phyloP scores from a whole-genome alignment of 371 early-diverging fungal species.

The Blakeslea trispora region DNA sequence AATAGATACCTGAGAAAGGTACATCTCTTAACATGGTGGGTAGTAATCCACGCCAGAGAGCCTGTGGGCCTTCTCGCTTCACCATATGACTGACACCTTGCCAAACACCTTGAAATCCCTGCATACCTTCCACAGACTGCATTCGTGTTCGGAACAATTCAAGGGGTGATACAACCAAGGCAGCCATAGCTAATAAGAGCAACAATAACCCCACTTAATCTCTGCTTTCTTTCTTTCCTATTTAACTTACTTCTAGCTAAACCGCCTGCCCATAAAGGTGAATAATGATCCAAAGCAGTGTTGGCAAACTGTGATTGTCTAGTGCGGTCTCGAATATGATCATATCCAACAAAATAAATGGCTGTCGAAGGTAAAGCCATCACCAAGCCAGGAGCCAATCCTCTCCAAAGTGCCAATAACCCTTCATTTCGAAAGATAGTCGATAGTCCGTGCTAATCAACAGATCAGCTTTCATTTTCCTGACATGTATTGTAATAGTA shows the following conservation, averaged over 20 bases:
- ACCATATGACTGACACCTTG: conserved; percentile 68
- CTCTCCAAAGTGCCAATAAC: conserved; percentile 79
- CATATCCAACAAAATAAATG: conserved; percentile 96
- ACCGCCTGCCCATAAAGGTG: conserved; percentile 84
- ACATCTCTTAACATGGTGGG: conserved; percentile 55
- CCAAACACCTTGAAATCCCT: conserved; percentile 62
- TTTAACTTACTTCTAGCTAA: conserved; percentile 72
- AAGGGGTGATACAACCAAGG: conserved; percentile 83
- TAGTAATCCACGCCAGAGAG: conserved; percentile 75
- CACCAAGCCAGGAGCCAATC: conserved; percentile 83
- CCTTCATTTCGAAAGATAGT: conserved; percentile 88
- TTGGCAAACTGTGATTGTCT: conserved; percentile 26
- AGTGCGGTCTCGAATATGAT: conserved; percentile 69
- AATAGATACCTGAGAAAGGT: conserved; percentile 78
- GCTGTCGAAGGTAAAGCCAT: conserved; percentile 93
- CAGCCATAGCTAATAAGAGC: conserved; percentile 74
- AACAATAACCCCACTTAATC: no score
- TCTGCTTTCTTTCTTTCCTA: neutral
- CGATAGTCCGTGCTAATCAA: conserved; percentile 70
- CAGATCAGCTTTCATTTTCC: no score
- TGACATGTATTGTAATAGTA: neutral
- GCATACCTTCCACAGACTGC: conserved; percentile 68
- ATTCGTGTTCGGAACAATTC: conserved; percentile 92
- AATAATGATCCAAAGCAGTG: conserved; percentile 36
- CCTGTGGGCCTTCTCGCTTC: conserved; percentile 58